Evolutionary conservation across 1,284 basidiomycete species (phyloP).

Genomic region (Ganoderma meredithae): DNA sequence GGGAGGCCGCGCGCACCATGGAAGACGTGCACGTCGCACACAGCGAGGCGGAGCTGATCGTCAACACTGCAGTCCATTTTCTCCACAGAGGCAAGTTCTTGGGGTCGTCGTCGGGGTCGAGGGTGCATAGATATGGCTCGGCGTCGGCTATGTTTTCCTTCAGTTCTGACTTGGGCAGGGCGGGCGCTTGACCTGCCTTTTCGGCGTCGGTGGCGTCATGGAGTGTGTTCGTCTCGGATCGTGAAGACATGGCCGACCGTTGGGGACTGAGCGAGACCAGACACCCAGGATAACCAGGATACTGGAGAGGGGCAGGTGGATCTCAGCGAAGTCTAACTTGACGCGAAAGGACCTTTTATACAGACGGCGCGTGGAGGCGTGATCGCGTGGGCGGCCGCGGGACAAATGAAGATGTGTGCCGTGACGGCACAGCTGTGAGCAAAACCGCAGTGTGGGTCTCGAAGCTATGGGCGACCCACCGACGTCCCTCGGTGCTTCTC

Average conservation of each 20-base stretch:
- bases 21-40: slow-evolving; percentile 79
- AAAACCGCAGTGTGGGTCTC: no score
- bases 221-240: slow-evolving; percentile 29
- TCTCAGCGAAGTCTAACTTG: background rate
- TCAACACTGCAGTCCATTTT: slow-evolving; percentile 66
- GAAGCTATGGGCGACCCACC: background rate
- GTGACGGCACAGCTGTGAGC: no score
- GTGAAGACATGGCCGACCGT: background rate
- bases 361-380: background rate
- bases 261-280: background rate
- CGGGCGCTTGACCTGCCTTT: slow-evolving; percentile 10
- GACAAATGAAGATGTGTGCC: background rate
- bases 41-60: slow-evolving; percentile 60
- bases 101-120: slow-evolving; percentile 61
- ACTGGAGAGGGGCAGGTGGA: background rate
- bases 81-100: slow-evolving; percentile 51
- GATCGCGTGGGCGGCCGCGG: background rate
- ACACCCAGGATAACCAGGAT: background rate
- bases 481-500: background rate
- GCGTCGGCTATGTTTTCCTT: background rate
- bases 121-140: slow-evolving; percentile 41
- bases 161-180: background rate
- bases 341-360: background rate
- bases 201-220: slow-evolving; percentile 24
- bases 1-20: slow-evolving; percentile 52